These are phyloP conservation scores for Aureobasidium lini DNA, from an alignment of 2,329 filamentous ascomycete genomes.

Conservation along the genomic window DNA sequence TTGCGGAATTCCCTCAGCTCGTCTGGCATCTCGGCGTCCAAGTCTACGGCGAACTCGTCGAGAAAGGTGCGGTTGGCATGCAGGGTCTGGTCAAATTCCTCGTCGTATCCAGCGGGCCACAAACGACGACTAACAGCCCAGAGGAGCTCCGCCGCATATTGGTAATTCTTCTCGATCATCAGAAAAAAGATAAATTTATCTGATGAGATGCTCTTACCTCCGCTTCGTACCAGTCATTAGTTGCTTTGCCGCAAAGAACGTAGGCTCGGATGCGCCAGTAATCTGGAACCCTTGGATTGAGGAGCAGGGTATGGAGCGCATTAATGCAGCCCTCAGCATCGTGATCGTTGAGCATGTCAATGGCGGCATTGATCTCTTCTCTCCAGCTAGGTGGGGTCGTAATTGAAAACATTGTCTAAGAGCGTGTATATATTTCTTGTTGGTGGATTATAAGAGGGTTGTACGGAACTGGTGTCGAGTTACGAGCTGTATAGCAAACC, in stretches of 20 bases:
- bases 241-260: neutral
- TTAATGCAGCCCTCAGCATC: neutral
- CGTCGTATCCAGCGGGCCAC: neutral
- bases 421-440: neutral
- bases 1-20: neutral
- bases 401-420: neutral
- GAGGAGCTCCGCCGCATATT: neutral
- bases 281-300: neutral
- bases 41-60: neutral
- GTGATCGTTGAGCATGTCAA: neutral
- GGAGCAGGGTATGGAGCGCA: neutral
- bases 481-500: neutral
- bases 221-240: neutral
- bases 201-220: neutral
- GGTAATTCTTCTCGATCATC: neutral
- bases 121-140: neutral
- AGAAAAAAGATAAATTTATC: neutral
- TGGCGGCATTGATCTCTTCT: neutral
- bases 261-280: neutral
- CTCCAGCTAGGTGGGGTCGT: neutral
- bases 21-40: neutral
- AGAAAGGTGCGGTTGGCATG: neutral
- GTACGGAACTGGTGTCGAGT: neutral
- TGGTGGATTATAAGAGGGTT: neutral
- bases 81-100: neutral